A percentile compares a stretch with the other conserved stretches of the same genome.
Evolutionary conservation across 768 basidiomycete genomes (phyloP).

Genomic region (Heimioporus sp.): DNA sequence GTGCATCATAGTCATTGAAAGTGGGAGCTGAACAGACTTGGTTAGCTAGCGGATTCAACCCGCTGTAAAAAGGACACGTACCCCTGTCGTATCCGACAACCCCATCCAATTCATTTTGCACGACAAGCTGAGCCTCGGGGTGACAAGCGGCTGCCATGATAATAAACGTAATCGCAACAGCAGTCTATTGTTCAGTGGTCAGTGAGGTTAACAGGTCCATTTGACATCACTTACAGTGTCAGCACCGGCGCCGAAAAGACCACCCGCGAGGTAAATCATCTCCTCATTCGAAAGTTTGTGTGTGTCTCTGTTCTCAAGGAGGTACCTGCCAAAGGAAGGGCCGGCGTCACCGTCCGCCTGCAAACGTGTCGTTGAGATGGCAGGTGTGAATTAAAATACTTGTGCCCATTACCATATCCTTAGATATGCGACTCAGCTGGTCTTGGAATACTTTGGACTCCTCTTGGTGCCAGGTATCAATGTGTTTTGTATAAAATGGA

Average conservation of each 20-base stretch:
- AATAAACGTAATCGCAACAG: conserved; percentile 52
- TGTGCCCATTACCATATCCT: conserved; percentile 37
- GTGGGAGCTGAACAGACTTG: conserved; percentile 31
- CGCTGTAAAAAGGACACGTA: not conserved
- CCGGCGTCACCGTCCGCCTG: conserved; percentile 24
- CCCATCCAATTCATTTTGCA: conserved; percentile 54
- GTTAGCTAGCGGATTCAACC: not conserved
- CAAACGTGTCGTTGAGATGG: conserved; percentile 1
- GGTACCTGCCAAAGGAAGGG: conserved; percentile 53
- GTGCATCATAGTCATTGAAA: conserved; percentile 35
- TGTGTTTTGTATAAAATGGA: conserved; percentile 59
- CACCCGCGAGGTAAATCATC: conserved; percentile 60
- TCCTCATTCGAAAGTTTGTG: conserved; percentile 56
- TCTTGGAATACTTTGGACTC: conserved; percentile 54
- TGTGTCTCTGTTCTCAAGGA: conserved; percentile 54
- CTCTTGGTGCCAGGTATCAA: conserved; percentile 53
- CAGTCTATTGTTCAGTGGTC: conserved; percentile 34
- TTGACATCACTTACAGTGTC: conserved; percentile 42
- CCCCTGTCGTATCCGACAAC: conserved; percentile 45
- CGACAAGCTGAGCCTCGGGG: conserved; percentile 47
- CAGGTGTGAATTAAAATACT: not conserved
- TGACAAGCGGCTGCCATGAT: conserved; percentile 57
- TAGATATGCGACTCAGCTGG: conserved; percentile 45
- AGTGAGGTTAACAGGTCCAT: not conserved
- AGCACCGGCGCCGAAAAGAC: conserved; percentile 64